Evolutionary conservation across 345 rosid species (phyloP), one percentile per base, ranked within the genome.

Genomic region (Eucalyptus leucophloia): DNA sequence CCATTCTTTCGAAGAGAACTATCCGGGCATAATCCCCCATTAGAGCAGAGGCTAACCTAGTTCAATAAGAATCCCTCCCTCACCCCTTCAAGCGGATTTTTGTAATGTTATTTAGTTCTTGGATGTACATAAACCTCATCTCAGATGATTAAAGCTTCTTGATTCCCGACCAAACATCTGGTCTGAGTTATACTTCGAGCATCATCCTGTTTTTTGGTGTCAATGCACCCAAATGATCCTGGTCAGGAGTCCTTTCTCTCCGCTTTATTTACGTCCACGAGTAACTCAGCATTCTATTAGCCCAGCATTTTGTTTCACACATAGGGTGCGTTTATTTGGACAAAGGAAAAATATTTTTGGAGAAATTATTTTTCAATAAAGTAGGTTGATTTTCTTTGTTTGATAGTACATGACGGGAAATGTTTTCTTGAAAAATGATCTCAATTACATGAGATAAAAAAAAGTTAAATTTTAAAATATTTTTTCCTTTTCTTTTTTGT

Each of bases 41-140:
- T 89, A 93, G 90, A 88, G 90, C 86, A 42, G 90, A 92, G 92
- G 9, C 86, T 88, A 47, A 89, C 86, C 89, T 88, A 86, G 89
- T 88, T 89, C 86, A 86, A 90, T 89, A 62, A 80, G 54, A 28
- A 40, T 19, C 24, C 42, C 58, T 26, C n/a, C 87, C 69, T 28
- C n/a, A 13, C 34, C 69, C 50, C 86, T 14, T 28, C 15, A 30
- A 86, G 56, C 40, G 37, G 67, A 86, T 51, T 42, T 86, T 56
- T 50, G 88, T 86, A 51, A 56, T 51, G 88, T 9, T 51, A 24
- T 51, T 86, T 86, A 51, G 62, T 53, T 51, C 88, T 86, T 86
- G 67, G 56, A 86, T 86, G 62, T 86, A 86, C 88, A 86, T 32
- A 86, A 30, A 51, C 50, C 58, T 86, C 40, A 49, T 86, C 40